Conservation (phyloP, 305 asterid species). For the Ajuga reptans region DNA sequence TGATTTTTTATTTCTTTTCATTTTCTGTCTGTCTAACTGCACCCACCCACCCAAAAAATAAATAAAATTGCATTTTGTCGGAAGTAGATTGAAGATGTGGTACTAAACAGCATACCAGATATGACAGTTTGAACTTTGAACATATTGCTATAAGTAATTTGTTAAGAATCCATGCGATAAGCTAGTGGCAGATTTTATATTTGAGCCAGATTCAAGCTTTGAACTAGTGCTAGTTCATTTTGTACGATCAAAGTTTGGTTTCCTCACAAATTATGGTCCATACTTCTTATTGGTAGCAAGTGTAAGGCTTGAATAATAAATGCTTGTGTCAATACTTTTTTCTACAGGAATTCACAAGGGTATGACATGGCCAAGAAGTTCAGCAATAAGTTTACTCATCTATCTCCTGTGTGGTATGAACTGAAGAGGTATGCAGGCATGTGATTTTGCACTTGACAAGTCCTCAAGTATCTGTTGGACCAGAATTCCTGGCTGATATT, state of each 20-base stretch:
- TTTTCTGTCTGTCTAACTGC: background rate
- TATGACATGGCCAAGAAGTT: slow-evolving; percentile 82
- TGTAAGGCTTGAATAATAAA: background rate
- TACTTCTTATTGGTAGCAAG: background rate
- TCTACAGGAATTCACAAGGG: slow-evolving; percentile 85
- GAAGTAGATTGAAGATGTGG: background rate
- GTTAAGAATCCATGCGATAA: background rate
- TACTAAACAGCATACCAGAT: background rate
- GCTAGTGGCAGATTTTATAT: background rate
- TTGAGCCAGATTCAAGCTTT: background rate
- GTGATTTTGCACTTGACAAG: slow-evolving; percentile 12
- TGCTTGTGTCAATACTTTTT: slow-evolving; percentile 6
- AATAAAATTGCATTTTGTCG: background rate
- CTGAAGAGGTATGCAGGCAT: slow-evolving; percentile 53
- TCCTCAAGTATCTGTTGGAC: background rate
- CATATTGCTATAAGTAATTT: background rate
- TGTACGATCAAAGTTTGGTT: slow-evolving; percentile 3
- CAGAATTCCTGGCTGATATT: background rate
- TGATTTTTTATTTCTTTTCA: background rate
- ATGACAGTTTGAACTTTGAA: background rate
- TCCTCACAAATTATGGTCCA: slow-evolving; percentile 4
- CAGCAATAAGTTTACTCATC: slow-evolving; percentile 67
- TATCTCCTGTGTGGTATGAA: slow-evolving; percentile 95
- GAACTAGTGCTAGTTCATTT: slow-evolving; percentile 12
- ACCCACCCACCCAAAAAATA: background rate